Conservation (phyloP, 1,284 basidiomycete species). For the Tranzscheliella williamsii region DNA sequence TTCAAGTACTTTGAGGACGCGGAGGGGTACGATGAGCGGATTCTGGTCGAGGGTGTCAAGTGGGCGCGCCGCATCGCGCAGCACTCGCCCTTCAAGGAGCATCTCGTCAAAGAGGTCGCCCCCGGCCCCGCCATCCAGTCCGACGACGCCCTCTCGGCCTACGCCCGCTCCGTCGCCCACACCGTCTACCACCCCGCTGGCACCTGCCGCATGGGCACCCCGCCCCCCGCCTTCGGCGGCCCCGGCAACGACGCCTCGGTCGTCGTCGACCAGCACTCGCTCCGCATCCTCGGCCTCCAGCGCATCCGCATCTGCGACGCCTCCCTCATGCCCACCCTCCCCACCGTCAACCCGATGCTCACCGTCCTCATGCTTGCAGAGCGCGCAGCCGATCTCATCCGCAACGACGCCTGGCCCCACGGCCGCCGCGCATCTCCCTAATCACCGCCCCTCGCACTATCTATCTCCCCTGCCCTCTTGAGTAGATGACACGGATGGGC, state of each 20-base stretch:
- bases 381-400: conserved; percentile 57
- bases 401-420: conserved; percentile 49
- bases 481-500: too few relatives aligned
- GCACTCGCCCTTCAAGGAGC: conserved; percentile 63
- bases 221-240: conserved; percentile 7
- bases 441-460: not conserved
- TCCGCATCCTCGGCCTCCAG: conserved; percentile 52
- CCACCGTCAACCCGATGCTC: conserved; percentile 55
- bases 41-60: conserved; percentile 66
- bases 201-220: conserved; percentile 61
- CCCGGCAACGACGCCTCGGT: conserved; percentile 39
- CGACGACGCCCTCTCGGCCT: conserved; percentile 57
- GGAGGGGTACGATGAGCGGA: conserved; percentile 64
- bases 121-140: conserved; percentile 57
- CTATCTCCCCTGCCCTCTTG: not conserved
- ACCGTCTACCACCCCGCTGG: conserved; percentile 61
- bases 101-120: conserved; percentile 62
- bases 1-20: conserved; percentile 65
- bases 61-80: conserved; percentile 64
- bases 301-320: conserved; percentile 59
- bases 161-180: conserved; percentile 58
- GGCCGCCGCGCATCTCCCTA: conserved; percentile 32
- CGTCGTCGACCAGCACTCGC: conserved; percentile 56
- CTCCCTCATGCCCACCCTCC: conserved; percentile 56
- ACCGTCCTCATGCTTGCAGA: conserved; percentile 57